Conservation (phyloP, 2,329 filamentous ascomycete genomes). For the Pseudogymnoascus sp. region DNA sequence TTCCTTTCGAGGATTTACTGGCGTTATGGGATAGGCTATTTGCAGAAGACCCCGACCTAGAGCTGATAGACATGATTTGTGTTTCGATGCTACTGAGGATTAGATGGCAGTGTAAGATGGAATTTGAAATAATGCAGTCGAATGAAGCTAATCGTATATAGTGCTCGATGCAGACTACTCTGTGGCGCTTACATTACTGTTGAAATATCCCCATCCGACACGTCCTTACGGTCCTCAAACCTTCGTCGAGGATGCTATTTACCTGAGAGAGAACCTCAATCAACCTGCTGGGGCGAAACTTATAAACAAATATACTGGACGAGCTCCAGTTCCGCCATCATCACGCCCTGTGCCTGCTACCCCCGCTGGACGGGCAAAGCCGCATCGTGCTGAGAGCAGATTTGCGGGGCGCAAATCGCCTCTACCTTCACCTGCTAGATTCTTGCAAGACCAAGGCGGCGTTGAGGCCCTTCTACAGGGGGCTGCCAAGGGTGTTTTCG, state of each 20-base stretch:
- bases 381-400: slow-evolving; percentile 21
- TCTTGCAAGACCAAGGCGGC: slow-evolving; percentile 45
- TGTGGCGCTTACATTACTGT: slow-evolving; percentile 69
- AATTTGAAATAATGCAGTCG: slow-evolving; percentile 13
- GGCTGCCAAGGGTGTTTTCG: slow-evolving; percentile 68
- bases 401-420: slow-evolving; percentile 25
- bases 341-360: slow-evolving; percentile 26
- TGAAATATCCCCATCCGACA: slow-evolving; percentile 71
- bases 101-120: slow-evolving; percentile 71
- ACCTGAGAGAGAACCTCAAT: slow-evolving; percentile 60
- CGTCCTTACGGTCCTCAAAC: slow-evolving; percentile 62
- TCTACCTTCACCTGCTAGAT: slow-evolving; percentile 29
- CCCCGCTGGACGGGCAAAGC: slow-evolving; percentile 23
- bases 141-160: slow-evolving; percentile 33
- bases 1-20: slow-evolving; percentile 78
- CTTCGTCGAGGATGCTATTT: slow-evolving; percentile 81
- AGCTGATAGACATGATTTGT: slow-evolving; percentile 84
- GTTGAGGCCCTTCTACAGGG: slow-evolving; percentile 70
- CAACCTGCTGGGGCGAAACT: slow-evolving; percentile 56
- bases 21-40: slow-evolving; percentile 88
- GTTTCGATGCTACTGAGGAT: slow-evolving; percentile 90
- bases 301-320: slow-evolving; percentile 65
- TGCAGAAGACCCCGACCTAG: slow-evolving; percentile 71
- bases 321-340: slow-evolving; percentile 35
- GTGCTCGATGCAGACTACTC: slow-evolving; percentile 87